Evolutionary conservation across 2,329 filamentous ascomycete genomes (phyloP), one percentile per base, ranked within the genome.

Genomic region (Penicillium sp.): DNA sequence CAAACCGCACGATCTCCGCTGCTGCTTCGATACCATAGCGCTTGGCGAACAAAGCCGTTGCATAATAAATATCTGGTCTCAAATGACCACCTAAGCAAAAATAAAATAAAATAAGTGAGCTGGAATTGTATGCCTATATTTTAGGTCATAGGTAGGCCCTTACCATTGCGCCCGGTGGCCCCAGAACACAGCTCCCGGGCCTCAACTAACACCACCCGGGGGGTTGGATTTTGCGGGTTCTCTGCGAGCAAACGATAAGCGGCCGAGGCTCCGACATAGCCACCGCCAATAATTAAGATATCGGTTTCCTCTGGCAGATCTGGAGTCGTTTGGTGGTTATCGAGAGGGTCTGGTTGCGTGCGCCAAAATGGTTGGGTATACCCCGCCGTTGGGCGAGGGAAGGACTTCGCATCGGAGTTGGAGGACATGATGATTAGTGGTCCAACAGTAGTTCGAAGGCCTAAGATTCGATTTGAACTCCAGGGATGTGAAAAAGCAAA

Each of bases 281-380:
- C 80, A 4, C 77, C 73, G 0, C 80, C 80, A 6, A 82, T 75
- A 29, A 82, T 75, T 7, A 77, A 68, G 40, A 82, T 73, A 29
- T 82, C 79, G 17, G 68, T 68, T 37, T 73, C 54, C 0, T 50
- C 31, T 0, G 78, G 79, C 0, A 81, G 62, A 2, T 68, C 49
- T 25, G 51, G 33, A 2, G 58, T 57, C 1, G 31, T 58, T 21
- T 57, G 58, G 15, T 50, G 29, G 9, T 43, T 47, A 27, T 60
- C 50, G 1, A 60, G 40, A 3, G 33, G 21, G 19, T 60, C 49
- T 7, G 40, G 45, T n/a, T 54, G 6, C 13, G 46, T 57, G 13
- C 54, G 45, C 58, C 58, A 60, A 27, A 57, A 60, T 25, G 54
- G 31, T 23, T 51, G 40, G 23, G 54, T 56, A 33, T 37, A 56